A percentile compares a stretch with the other conserved stretches of the same genome.
Conservation (phyloP, 176 grass and related monocot species). For the Avena insularis region DNA sequence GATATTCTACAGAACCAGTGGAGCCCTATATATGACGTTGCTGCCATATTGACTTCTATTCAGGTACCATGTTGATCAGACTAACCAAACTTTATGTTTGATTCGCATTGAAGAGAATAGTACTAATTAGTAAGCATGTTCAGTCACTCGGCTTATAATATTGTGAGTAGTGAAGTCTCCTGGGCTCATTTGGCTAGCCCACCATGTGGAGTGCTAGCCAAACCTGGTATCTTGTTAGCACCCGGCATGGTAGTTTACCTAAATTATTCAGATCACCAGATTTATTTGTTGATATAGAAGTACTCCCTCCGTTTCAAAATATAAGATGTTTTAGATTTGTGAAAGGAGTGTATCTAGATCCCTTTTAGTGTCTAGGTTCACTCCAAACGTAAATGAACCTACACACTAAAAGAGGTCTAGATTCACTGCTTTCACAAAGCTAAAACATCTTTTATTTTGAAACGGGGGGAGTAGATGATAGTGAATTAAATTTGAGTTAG, state of each 20-base stretch:
- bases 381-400: no score
- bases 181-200: background rate
- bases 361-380: no score
- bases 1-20: conserved; percentile 99
- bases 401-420: no score
- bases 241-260: background rate
- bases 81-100: background rate
- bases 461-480: no score
- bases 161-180: background rate
- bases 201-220: background rate
- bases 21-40: conserved; percentile 99
- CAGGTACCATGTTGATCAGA: conserved; percentile 57
- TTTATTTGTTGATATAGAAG: no score
- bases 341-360: no score
- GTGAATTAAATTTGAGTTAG: background rate
- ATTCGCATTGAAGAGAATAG: background rate
- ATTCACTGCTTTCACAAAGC: no score
- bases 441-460: no score
- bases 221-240: conserved; percentile 8
- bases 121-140: conserved; percentile 4
- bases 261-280: no score
- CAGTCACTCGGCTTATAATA: background rate
- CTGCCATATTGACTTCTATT: conserved; percentile 97
- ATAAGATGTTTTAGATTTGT: no score
- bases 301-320: no score